Conservation (phyloP, 371 early-diverging fungal species). For the Polyrhizophydium stewartii region DNA sequence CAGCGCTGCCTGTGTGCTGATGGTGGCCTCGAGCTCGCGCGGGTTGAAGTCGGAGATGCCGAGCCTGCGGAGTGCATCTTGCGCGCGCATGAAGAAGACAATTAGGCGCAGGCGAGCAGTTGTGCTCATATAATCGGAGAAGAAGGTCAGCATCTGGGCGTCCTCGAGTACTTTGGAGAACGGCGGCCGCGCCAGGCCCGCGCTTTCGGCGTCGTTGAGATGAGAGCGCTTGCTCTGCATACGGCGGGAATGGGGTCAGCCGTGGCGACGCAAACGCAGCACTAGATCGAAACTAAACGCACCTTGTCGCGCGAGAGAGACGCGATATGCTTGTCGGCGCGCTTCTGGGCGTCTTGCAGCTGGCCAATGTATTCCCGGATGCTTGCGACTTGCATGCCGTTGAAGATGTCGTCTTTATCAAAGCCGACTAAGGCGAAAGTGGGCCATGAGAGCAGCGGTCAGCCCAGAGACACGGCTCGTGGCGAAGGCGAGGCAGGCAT, state of each 20-base stretch:
- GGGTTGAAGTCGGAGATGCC: neutral
- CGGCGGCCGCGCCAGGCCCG: neutral
- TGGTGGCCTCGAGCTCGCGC: neutral
- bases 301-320: no score
- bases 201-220: neutral
- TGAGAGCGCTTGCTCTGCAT: no score
- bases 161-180: slow-evolving; percentile 51
- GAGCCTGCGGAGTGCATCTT: neutral
- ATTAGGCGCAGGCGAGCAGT: slow-evolving; percentile 59
- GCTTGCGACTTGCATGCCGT: slow-evolving; percentile 77
- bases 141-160: slow-evolving; percentile 64
- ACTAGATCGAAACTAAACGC: no score
- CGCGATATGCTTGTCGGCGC: slow-evolving; percentile 70
- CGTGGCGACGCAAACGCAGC: no score
- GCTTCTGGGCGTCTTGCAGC: slow-evolving; percentile 65
- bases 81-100: no score
- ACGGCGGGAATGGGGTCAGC: no score
- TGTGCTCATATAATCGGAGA: slow-evolving; percentile 81
- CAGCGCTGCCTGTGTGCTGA: no score
- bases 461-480: no score
- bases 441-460: no score
- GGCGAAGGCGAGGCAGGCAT: no score
- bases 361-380: slow-evolving; percentile 67
- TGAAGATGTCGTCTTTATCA: slow-evolving; percentile 53
- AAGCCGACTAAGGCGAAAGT: no score